phyloP scores from a whole-genome alignment of 1,284 basidiomycete genomes.

The Anthracocystis walkeri region DNA sequence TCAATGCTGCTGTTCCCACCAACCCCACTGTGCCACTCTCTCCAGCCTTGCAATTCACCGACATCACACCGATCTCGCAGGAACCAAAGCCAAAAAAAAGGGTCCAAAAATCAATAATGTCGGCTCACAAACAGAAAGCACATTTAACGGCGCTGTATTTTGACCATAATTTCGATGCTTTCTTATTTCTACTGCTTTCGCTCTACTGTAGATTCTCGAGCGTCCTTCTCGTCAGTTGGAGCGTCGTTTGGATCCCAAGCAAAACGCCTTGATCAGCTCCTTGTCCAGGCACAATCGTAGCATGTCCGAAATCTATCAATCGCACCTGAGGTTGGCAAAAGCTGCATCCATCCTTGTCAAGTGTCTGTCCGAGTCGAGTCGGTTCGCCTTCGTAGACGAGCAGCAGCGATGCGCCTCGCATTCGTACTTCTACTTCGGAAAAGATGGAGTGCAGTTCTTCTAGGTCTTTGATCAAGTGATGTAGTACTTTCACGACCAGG shows the following conservation, averaged over 20 bases:
- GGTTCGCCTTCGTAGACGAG: constrained; percentile 85
- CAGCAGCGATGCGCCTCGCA: constrained; percentile 84
- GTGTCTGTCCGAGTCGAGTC: constrained; percentile 70
- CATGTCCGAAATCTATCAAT: constrained; percentile 95
- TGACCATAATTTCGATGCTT: too few species aligned
- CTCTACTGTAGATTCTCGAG: constrained; percentile 10
- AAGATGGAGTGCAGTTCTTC: constrained; percentile 75
- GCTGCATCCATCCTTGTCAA: not conserved
- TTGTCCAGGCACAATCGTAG: constrained; percentile 77
- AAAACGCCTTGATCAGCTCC: constrained; percentile 85
- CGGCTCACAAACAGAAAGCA: too few species aligned
- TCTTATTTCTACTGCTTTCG: not conserved
- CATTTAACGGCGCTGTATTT: too few species aligned
- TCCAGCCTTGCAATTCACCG: too few species aligned
- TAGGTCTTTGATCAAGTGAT: constrained; percentile 71
- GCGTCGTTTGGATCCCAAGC: constrained; percentile 77
- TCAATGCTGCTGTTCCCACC: not conserved
- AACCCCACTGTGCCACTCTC: too few species aligned
- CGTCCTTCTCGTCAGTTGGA: constrained; percentile 17
- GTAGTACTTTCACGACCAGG: constrained; percentile 67
- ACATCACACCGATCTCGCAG: too few species aligned
- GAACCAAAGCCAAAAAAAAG: too few species aligned
- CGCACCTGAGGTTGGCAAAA: constrained; percentile 73
- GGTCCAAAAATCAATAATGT: too few species aligned
- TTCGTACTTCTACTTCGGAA: constrained; percentile 77